Percentiles rank a stretch among this genome's conserved stretches.
These are phyloP conservation scores for Salvia splendens DNA, from an alignment of 257 asterid genomes.

Conservation along the genomic window DNA sequence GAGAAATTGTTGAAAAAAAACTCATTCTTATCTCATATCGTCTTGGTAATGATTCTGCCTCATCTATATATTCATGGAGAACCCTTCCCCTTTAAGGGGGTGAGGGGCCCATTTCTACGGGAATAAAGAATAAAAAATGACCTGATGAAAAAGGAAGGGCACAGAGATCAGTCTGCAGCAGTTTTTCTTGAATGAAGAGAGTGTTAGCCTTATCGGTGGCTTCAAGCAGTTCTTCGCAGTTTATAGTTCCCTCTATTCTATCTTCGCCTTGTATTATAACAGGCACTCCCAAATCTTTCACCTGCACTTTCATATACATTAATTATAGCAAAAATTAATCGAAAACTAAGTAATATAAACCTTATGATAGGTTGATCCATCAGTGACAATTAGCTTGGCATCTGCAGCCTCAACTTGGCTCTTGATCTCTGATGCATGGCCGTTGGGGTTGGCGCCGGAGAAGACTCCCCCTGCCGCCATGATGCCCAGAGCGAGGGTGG, in stretches of 20 bases:
- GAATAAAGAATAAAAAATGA: no score
- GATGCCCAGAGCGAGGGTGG: conserved; percentile 79
- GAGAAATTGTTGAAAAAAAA: no score
- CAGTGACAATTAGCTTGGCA: conserved; percentile 77
- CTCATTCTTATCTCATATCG: no score
- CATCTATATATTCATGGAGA: no score
- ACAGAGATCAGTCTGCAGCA: conserved; percentile 71
- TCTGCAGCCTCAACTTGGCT: conserved; percentile 90
- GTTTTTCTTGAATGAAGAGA: conserved; percentile 44
- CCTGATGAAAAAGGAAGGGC: conserved; percentile 95
- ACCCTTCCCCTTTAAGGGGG: no score
- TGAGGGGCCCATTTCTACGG: no score
- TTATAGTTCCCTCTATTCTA: conserved; percentile 67
- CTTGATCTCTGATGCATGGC: conserved; percentile 72
- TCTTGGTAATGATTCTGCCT: no score
- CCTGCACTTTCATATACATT: conserved; percentile 41
- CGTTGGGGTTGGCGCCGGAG: conserved; percentile 86
- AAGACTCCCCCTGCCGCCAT: conserved; percentile 92
- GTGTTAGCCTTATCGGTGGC: conserved; percentile 79
- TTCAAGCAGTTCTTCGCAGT: conserved; percentile 71
- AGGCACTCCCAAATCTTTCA: conserved; percentile 77
- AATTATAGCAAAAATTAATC: no score
- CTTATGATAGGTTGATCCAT: conserved; percentile 77
- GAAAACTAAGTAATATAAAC: conserved; percentile 14
- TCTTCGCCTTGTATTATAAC: conserved; percentile 73